These are phyloP conservation scores for Lithospermum erythrorhizon DNA, from an alignment of 257 asterid species.

Conservation along the genomic window DNA sequence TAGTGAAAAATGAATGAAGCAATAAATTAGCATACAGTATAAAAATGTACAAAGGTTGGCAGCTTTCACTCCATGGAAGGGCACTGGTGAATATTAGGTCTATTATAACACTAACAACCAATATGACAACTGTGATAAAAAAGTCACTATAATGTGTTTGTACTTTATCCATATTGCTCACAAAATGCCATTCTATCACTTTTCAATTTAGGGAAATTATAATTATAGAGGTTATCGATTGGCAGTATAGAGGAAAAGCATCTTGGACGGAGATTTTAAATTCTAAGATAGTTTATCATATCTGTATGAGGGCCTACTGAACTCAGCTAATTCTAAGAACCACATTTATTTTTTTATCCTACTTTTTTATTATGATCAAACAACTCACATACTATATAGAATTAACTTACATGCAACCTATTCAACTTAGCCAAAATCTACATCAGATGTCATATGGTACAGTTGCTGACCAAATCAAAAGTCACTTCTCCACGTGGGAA, in stretches of 20 bases:
- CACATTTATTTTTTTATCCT: conserved; percentile 6
- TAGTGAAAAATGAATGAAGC: too few relatives aligned
- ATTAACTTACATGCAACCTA: conserved; percentile 22
- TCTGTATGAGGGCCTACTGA: not conserved
- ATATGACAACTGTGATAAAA: not conserved
- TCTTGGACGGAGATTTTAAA: conserved; percentile 8
- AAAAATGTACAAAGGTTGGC: not conserved
- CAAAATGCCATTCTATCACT: conserved; percentile 12
- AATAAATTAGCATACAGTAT: not conserved
- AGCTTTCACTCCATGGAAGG: not conserved
- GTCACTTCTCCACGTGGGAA: conserved; percentile 25
- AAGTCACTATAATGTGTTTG: not conserved
- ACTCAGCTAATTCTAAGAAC: not conserved
- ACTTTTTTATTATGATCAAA: conserved; percentile 21
- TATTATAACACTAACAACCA: conserved; percentile 1
- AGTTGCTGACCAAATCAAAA: conserved; percentile 20
- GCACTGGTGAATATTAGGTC: not conserved
- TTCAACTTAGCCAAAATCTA: conserved; percentile 22
- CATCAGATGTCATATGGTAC: conserved; percentile 23
- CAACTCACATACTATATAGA: conserved; percentile 40
- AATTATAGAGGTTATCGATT: conserved; percentile 8
- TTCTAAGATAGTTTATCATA: conserved; percentile 3
- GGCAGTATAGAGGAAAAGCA: conserved; percentile 10
- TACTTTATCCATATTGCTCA: conserved; percentile 5
- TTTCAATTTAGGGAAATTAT: conserved; percentile 7